phyloP scores from a whole-genome alignment of 148 eudicot genomes.

The Rhododendron henanense region DNA sequence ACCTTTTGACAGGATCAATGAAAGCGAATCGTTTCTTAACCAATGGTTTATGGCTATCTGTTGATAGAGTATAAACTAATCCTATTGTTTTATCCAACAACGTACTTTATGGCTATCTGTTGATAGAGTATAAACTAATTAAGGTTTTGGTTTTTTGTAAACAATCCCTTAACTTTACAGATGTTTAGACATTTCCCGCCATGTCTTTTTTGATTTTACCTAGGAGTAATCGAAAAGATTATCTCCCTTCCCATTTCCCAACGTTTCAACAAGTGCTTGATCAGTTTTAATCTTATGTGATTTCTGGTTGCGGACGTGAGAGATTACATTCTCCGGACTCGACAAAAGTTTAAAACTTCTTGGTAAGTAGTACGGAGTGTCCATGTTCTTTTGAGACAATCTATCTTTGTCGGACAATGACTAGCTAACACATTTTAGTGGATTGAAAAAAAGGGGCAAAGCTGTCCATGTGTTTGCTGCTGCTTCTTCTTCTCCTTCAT shows the following conservation, averaged over 20 bases:
- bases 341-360: neutral
- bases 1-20: neutral
- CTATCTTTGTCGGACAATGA: neutral
- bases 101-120: neutral
- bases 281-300: neutral
- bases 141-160: neutral
- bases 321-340: neutral
- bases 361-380: neutral
- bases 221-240: neutral
- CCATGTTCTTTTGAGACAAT: neutral
- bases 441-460: neutral
- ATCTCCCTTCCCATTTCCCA: neutral
- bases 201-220: neutral
- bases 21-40: neutral
- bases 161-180: neutral
- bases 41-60: neutral
- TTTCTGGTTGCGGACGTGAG: neutral
- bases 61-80: neutral
- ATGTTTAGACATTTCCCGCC: neutral
- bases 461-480: no score
- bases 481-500: no score
- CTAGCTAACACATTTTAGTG: no score
- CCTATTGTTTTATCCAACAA: neutral
- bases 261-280: neutral
- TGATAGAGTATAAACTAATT: neutral